Percentiles rank a stretch among this genome's conserved stretches.
Evolutionary conservation across 78 protist genomes (phyloP).

Genomic region (Dictyostelium intermedium): DNA sequence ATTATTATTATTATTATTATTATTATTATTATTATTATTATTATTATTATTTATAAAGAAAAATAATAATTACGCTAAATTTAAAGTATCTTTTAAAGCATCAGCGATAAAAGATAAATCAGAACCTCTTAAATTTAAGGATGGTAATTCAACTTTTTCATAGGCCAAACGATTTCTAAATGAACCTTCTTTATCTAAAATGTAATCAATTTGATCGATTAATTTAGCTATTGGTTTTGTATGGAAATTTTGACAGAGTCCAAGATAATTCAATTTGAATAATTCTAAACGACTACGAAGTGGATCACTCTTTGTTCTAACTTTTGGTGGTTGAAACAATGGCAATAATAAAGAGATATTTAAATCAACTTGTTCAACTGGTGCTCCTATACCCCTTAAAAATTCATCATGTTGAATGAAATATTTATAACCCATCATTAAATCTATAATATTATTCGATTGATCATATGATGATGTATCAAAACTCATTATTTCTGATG

Average conservation of each 20-base stretch:
- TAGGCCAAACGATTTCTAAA: constrained; percentile 32
- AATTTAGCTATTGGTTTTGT: constrained; percentile 29
- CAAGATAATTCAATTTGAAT: constrained; percentile 50
- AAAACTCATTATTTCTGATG: constrained; percentile 39
- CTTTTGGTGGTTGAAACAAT: constrained; percentile 41
- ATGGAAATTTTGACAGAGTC: constrained; percentile 35
- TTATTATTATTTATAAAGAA: not conserved
- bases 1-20: too few species aligned
- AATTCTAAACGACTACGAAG: constrained; percentile 61
- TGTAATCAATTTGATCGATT: constrained; percentile 54
- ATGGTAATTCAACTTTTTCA: constrained; percentile 21
- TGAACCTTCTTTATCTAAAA: constrained; percentile 63
- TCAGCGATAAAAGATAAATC: constrained; percentile 73
- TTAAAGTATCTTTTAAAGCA: constrained; percentile 55
- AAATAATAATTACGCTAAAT: constrained; percentile 20
- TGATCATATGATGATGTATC: constrained; percentile 63
- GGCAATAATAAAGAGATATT: constrained; percentile 1
- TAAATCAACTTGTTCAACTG: constrained; percentile 33
- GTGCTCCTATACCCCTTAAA: constrained; percentile 32
- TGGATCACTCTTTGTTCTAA: constrained; percentile 45
- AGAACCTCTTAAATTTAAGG: constrained; percentile 20
- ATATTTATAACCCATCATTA: constrained; percentile 54
- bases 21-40: too few species aligned
- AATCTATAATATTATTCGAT: constrained; percentile 53
- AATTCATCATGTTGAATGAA: constrained; percentile 42